Base-by-base conservation (phyloP, 1,139 yeast genomes). In the Taiozyma onychis region DNA sequence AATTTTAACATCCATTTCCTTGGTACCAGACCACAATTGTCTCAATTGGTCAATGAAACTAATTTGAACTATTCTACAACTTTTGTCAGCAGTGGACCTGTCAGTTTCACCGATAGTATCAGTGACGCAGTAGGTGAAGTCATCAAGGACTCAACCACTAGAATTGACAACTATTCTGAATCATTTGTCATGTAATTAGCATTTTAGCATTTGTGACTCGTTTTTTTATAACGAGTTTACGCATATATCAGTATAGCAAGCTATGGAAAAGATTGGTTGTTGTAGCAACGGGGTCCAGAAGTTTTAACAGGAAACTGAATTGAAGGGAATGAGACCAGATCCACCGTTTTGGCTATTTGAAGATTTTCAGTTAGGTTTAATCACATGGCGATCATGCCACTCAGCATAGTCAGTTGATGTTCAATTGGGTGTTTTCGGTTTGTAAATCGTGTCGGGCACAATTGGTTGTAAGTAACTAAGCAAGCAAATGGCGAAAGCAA, bases 41-140 rank as follows among this genome's bases (percentile, higher is more conserved):
- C 52, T 2, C 46, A 47, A 1, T 41, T 57, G 32, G 53, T 56
- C 4, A 46, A 51, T 27, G 49, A 49, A 9, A 47, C 51, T 0
- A 44, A 44, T n/a, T 47, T 46, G 6, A 42, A 47, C 22, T 41
- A 46, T 11, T 54, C 66, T 1, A 58, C 68, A 1, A 64, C 66
- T 2, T 65, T 77, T 30, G 57, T 75, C 26, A 63, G 70, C 8
- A 75, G 80, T 61, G 81, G 80, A 4, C 78, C 81, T 3, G 55
- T 66, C 0, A 26, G 60, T 1, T 68, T 77, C 59, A 70, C 68
- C 41, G 75, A 72, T 49, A 68, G 65, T 24, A 59, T 72, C 6
- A 68, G 80, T 53, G 47, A 56, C 5, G 62, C 70, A 7, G 69
- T 69, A 7, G 55, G 63, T n/a, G 56, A 57, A 1, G 50, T 64